Percentiles rank a stretch among this genome's conserved stretches.
phyloP scores from a whole-genome alignment of 1,139 yeast genomes.

The Blastobotrys apis region DNA sequence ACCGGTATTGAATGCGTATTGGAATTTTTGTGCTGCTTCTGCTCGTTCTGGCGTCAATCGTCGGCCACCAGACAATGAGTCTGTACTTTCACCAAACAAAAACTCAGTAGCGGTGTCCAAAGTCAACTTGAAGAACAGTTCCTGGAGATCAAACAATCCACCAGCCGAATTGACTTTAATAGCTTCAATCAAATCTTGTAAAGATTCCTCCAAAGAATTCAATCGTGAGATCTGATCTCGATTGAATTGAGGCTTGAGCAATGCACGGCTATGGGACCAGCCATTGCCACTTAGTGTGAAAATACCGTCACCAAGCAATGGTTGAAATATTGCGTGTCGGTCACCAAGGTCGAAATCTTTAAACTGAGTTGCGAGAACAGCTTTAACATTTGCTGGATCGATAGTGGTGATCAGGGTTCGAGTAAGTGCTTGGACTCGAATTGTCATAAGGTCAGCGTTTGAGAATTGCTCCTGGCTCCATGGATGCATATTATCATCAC shows the following conservation, averaged over 20 bases:
- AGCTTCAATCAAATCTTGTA: constrained; percentile 32
- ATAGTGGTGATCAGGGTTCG: constrained; percentile 29
- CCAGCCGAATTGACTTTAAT: constrained; percentile 14
- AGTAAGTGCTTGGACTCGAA: constrained; percentile 18
- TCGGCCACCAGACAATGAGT: constrained; percentile 31
- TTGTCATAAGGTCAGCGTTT: constrained; percentile 13
- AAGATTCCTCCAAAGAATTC: constrained; percentile 43
- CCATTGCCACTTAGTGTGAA: constrained; percentile 52
- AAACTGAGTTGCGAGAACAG: constrained; percentile 33
- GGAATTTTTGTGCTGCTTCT: constrained; percentile 35
- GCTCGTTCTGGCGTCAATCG: constrained; percentile 12
- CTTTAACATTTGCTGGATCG: constrained; percentile 44
- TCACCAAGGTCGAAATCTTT: constrained; percentile 35
- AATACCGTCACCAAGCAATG: constrained; percentile 52
- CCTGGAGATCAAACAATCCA: constrained; percentile 43
- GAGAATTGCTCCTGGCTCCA: constrained; percentile 6
- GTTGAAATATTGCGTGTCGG: constrained; percentile 42
- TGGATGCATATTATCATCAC: constrained; percentile 9
- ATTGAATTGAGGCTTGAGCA: constrained; percentile 55
- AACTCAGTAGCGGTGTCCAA: constrained; percentile 56
- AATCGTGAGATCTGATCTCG: constrained; percentile 53
- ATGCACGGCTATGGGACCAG: constrained; percentile 54
- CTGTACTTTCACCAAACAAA: constrained; percentile 51
- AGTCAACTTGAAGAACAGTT: constrained; percentile 46
- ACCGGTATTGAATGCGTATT: constrained; percentile 43